Percentiles rank a stretch among this genome's conserved stretches.
phyloP scores from a whole-genome alignment of 2,329 filamentous ascomycete species.

The Cladorrhinum sp. region DNA sequence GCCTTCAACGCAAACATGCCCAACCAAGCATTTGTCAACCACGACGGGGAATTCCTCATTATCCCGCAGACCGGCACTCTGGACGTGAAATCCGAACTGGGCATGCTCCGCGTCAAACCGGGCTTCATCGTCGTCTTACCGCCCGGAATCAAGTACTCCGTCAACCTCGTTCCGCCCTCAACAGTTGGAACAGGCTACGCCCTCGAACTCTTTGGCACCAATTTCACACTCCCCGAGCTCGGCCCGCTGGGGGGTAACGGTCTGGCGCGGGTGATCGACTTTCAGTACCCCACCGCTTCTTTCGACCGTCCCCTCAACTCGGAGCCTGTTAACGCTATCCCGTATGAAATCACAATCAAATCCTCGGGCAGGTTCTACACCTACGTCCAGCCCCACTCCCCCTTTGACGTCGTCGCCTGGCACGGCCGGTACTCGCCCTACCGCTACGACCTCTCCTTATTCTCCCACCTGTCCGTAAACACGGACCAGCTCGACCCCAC shows the following conservation, averaged over 20 bases:
- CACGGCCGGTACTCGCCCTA: conserved; percentile 56
- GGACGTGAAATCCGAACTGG: conserved; percentile 65
- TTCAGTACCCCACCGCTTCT: conserved; percentile 56
- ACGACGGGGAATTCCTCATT: conserved; percentile 64
- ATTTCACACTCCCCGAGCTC: conserved; percentile 62
- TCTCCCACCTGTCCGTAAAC: conserved; percentile 55
- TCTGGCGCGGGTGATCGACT: conserved; percentile 62
- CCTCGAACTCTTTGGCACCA: conserved; percentile 62
- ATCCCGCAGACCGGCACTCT: conserved; percentile 60
- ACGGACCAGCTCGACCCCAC: conserved; percentile 63
- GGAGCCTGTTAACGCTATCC: conserved; percentile 1
- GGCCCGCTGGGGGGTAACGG: conserved; percentile 64
- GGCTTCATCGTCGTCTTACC: conserved; percentile 65
- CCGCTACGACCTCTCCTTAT: conserved; percentile 50
- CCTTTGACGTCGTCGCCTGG: conserved; percentile 66
- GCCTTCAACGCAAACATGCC: conserved; percentile 46
- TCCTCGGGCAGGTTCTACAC: conserved; percentile 57
- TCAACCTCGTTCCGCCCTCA: conserved; percentile 51
- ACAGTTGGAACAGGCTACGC: conserved; percentile 46
- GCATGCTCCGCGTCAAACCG: conserved; percentile 54
- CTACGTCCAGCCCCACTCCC: conserved; percentile 58
- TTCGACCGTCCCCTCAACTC: conserved; percentile 38
- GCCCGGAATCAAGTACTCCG: conserved; percentile 59
- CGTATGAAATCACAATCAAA: conserved; percentile 55
- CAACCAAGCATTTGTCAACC: conserved; percentile 45